Evolutionary conservation across 202 grass and related monocot genomes (phyloP).

Genomic region (Setaria italica): DNA sequence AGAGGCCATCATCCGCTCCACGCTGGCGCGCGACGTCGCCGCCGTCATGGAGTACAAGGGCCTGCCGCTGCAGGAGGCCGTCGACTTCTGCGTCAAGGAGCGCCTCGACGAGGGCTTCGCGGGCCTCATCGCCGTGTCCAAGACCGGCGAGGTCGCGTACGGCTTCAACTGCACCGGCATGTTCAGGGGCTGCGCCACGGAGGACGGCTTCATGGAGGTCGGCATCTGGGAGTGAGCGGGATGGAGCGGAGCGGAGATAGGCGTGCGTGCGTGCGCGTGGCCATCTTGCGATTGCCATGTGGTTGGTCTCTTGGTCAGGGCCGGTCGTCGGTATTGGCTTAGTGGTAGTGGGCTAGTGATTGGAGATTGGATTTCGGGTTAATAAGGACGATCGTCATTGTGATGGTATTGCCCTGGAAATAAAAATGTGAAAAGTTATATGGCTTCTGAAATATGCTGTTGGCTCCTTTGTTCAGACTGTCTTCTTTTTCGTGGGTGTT

Average conservation of each 20-base stretch:
- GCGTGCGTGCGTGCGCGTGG: background rate
- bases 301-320: background rate
- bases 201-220: constrained; percentile 91
- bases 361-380: constrained; percentile 22
- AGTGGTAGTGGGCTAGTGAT: background rate
- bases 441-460: too few relatives aligned
- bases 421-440: constrained; percentile 42
- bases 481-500: too few relatives aligned
- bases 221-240: constrained; percentile 72
- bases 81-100: constrained; percentile 74
- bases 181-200: constrained; percentile 82
- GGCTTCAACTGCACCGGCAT: constrained; percentile 91
- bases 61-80: constrained; percentile 69
- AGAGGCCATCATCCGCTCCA: constrained; percentile 92
- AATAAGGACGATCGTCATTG: constrained; percentile 8
- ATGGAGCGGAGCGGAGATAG: background rate
- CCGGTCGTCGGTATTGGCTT: background rate
- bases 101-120: constrained; percentile 75
- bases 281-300: constrained; percentile 47
- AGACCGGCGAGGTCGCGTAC: constrained; percentile 67
- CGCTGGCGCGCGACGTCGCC: constrained; percentile 82
- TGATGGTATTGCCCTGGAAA: background rate
- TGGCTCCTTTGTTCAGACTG: too few relatives aligned
- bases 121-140: constrained; percentile 81
- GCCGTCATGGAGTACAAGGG: constrained; percentile 97